Evolutionary conservation across 345 rosid genomes (phyloP).

Genomic region (Mallotus nudiflorus): DNA sequence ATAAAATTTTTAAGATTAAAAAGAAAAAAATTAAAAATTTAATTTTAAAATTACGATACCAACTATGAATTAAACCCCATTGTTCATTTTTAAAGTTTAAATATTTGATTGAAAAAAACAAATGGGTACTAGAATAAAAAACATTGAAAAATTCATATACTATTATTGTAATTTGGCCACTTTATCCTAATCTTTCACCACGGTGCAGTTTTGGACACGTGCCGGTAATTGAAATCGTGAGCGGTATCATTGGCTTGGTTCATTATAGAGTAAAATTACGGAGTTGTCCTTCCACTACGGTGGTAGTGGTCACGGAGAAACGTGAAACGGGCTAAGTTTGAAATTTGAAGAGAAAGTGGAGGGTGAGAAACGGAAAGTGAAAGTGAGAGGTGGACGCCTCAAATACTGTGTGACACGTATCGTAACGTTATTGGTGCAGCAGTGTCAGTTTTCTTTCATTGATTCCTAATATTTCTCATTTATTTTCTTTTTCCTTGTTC

Average conservation of each 20-base stretch:
- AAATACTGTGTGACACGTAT: slow-evolving; percentile 12
- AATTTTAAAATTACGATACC: no score
- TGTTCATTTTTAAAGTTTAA: no score
- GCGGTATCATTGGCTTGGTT: neutral
- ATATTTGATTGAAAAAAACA: no score
- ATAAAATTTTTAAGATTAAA: no score
- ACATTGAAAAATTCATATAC: no score
- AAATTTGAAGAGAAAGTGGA: slow-evolving; percentile 9
- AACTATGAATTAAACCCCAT: no score
- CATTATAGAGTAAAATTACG: neutral
- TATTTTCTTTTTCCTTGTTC: no score
- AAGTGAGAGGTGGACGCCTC: neutral
- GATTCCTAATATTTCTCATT: no score
- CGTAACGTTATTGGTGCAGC: neutral
- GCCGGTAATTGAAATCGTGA: neutral
- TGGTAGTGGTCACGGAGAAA: neutral
- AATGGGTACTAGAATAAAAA: no score
- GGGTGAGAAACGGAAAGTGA: neutral
- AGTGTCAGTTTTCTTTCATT: neutral
- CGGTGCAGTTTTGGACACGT: neutral
- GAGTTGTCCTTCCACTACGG: neutral
- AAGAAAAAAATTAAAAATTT: no score
- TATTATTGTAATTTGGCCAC: no score
- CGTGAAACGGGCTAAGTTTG: slow-evolving; percentile 8
- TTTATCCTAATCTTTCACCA: no score